A percentile compares a stretch with the other conserved stretches of the same genome.
Evolutionary conservation across 306 rosid genomes (phyloP).

Genomic region (Malus sieversii): DNA sequence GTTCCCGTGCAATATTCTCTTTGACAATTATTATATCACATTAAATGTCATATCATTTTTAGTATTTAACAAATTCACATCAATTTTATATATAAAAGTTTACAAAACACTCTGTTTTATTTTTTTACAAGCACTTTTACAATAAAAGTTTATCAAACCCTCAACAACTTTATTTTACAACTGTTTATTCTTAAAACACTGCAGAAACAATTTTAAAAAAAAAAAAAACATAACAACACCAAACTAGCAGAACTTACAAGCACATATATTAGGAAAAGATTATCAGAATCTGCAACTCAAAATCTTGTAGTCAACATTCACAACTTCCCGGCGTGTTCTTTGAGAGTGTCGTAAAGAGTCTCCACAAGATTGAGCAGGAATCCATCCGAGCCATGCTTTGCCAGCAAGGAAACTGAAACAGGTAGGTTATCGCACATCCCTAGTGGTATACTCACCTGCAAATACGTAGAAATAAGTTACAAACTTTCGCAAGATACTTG

Average conservation of each 20-base stretch:
- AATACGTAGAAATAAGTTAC: neutral
- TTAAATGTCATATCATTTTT: too few species aligned
- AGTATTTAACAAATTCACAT: too few species aligned
- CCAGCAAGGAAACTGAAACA: conserved; percentile 66
- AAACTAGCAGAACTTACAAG: neutral
- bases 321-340: conserved; percentile 23
- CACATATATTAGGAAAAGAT: neutral
- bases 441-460: conserved; percentile 76
- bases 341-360: conserved; percentile 40
- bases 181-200: too few species aligned
- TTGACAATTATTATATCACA: too few species aligned
- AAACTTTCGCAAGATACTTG: neutral
- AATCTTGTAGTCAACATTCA: neutral
- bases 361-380: conserved; percentile 67
- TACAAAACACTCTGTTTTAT: too few species aligned
- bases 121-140: too few species aligned
- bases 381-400: conserved; percentile 65
- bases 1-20: too few species aligned
- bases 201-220: too few species aligned
- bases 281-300: neutral
- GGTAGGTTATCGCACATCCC: conserved; percentile 62
- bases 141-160: too few species aligned
- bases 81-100: too few species aligned
- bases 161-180: too few species aligned
- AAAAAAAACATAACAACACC: too few species aligned